Evolutionary conservation across 2,329 filamentous ascomycete genomes (phyloP), one percentile per base, ranked within the genome.

Genomic region (Diaporthe destruens): DNA sequence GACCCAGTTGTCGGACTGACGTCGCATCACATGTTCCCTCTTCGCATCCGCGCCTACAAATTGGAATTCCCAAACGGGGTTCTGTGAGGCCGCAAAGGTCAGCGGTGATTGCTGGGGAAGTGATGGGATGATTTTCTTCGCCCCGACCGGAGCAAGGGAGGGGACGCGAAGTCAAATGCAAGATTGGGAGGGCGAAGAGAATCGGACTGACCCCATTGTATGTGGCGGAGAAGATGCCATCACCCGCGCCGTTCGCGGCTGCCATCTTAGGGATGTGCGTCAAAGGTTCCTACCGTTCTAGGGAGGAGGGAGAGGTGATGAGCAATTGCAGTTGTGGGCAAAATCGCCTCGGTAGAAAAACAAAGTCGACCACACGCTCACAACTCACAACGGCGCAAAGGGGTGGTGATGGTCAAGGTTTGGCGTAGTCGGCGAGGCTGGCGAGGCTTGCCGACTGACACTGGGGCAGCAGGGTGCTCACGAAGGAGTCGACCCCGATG

Each of bases 41-140:
- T 92, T 91, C 42, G 91, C 80, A 80, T 97, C 94, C 76, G 87
- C 87, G 47, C 92, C 94, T 32, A 71, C 29, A 78, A 97, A 92
- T 81, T 97, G 95, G 83, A 91, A 96, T 81, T 98, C 96, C 81
- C 96, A 98, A 14, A 98, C 96, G 47, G 96, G 96, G 74, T 98
- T 95, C 94, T 98, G 79, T 23, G 14, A 59, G 20, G 44, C 42
- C 23, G 47, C 39, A 39, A 16, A 51, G 3, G 32, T 70, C 29
- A 57, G 53, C n/a, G 16, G 20, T 42, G 47, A 14, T 12, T 20
- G 32, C 20, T 36, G 44, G n/a, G 32, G 36, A 29, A 56, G 5
- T 29, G 36, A 53, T 32, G 42, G 3, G 42, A 25, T 12, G 9
- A 67, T 44, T 32, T 29, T 32, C 18, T 44, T 32, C 44, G 47